Evolutionary conservation across 2,329 filamentous ascomycete species (phyloP).

Genomic region (Neoarthrinium moseri): DNA sequence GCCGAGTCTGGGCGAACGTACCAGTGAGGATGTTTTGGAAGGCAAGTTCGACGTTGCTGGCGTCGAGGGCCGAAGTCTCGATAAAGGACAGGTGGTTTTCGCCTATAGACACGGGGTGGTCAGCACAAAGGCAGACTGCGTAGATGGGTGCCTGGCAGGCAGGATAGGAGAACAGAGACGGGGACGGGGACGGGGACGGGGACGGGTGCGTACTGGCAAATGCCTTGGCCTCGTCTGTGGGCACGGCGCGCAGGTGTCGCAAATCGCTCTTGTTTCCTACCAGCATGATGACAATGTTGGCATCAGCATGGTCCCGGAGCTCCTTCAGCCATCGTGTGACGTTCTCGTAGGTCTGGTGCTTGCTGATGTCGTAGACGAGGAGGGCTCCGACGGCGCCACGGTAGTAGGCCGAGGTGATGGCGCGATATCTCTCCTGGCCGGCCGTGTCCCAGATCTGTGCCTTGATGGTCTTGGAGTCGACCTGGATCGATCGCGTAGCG

Average conservation of each 20-base stretch:
- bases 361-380: conserved; percentile 99
- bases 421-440: conserved; percentile 97
- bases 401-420: conserved; percentile 99
- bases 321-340: conserved; percentile 99
- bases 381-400: conserved; percentile 95
- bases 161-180: conserved; percentile 10
- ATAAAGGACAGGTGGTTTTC: conserved; percentile 99
- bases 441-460: conserved; percentile 99
- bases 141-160: conserved; percentile 2
- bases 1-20: conserved; percentile 42
- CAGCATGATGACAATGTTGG: conserved; percentile 99
- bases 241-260: conserved; percentile 93
- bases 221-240: conserved; percentile 95
- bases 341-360: conserved; percentile 99
- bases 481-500: conserved; percentile 96
- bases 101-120: conserved; percentile 53
- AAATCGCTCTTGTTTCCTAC: conserved; percentile 99
- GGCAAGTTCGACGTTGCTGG: conserved; percentile 97
- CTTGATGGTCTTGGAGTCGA: conserved; percentile 99
- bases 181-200: neutral
- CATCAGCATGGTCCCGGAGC: conserved; percentile 94
- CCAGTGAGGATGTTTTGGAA: conserved; percentile 99
- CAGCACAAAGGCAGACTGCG: conserved; percentile 19
- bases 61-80: conserved; percentile 96
- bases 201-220: conserved; percentile 79